Conservation (phyloP, 306 rosid species). For the Acacia acuminata region DNA sequence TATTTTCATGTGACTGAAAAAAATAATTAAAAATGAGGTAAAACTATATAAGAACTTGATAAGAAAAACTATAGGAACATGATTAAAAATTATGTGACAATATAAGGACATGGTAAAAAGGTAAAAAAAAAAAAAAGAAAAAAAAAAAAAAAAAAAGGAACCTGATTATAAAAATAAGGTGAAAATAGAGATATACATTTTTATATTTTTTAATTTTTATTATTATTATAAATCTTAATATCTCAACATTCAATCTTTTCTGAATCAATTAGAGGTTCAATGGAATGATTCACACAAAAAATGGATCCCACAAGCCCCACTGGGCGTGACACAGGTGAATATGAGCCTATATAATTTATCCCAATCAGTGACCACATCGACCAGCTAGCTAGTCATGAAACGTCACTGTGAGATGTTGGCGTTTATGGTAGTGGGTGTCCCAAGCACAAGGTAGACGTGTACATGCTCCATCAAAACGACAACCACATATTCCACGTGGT, state of each 20-base stretch:
- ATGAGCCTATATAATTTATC: not conserved
- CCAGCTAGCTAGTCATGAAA: constrained; percentile 16
- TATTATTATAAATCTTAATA: too few species aligned
- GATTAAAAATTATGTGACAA: too few species aligned
- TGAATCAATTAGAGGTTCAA: not conserved
- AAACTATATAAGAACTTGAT: not conserved
- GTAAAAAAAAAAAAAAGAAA: too few species aligned
- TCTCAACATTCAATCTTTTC: not conserved
- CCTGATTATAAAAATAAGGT: too few species aligned
- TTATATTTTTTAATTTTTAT: too few species aligned
- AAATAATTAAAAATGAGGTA: not conserved
- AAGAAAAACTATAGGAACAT: not conserved
- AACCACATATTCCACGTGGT: constrained; percentile 49
- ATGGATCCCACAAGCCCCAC: not conserved
- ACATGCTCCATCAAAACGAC: constrained; percentile 6
- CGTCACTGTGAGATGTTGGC: constrained; percentile 35
- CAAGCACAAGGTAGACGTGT: not conserved
- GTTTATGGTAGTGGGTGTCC: not conserved
- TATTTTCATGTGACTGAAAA: too few species aligned
- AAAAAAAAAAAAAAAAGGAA: too few species aligned
- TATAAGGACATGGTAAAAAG: too few species aligned
- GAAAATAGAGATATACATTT: too few species aligned
- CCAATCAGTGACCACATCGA: not conserved
- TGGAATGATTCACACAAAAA: not conserved
- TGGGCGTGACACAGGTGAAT: not conserved